Evolutionary conservation across 495 filamentous ascomycete species (phyloP).

Genomic region (Poronia punctata): DNA sequence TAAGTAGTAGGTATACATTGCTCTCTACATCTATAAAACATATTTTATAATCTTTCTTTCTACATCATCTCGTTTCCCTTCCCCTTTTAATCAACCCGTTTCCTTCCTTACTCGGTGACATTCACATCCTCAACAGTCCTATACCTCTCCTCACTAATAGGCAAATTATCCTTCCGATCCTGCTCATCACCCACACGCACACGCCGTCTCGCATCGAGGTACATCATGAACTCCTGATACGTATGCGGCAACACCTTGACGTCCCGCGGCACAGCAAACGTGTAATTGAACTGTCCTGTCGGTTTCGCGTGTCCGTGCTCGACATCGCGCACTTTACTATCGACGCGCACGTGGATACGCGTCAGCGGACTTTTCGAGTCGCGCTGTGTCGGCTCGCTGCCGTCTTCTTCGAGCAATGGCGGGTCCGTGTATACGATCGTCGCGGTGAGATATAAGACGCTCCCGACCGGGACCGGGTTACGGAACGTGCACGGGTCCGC

Average conservation of each 20-base stretch:
- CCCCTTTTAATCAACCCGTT: no score
- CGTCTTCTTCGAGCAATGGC: slow-evolving; percentile 36
- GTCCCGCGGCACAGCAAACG: slow-evolving; percentile 67
- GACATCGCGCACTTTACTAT: slow-evolving; percentile 69
- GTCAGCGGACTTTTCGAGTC: slow-evolving; percentile 40
- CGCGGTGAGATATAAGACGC: slow-evolving; percentile 72
- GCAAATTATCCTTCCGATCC: slow-evolving; percentile 15
- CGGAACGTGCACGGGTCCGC: slow-evolving; percentile 78
- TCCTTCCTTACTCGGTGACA: slow-evolving; percentile 16
- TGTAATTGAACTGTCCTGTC: slow-evolving; percentile 82
- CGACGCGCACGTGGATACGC: slow-evolving; percentile 68
- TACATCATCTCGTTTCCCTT: no score
- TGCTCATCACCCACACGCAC: slow-evolving; percentile 31
- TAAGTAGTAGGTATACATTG: no score
- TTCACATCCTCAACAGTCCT: slow-evolving; percentile 12
- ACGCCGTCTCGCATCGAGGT: slow-evolving; percentile 62
- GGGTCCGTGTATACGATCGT: slow-evolving; percentile 75
- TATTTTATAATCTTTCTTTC: no score
- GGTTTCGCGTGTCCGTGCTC: slow-evolving; percentile 69
- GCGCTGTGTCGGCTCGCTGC: slow-evolving; percentile 22
- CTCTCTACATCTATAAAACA: no score
- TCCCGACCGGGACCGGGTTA: slow-evolving; percentile 78
- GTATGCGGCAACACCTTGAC: slow-evolving; percentile 68
- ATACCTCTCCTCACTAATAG: slow-evolving; percentile 1
- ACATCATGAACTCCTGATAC: slow-evolving; percentile 75